Base-by-base conservation (phyloP, 1,139 yeast genomes). In the Scheffersomyces quercinus region DNA sequence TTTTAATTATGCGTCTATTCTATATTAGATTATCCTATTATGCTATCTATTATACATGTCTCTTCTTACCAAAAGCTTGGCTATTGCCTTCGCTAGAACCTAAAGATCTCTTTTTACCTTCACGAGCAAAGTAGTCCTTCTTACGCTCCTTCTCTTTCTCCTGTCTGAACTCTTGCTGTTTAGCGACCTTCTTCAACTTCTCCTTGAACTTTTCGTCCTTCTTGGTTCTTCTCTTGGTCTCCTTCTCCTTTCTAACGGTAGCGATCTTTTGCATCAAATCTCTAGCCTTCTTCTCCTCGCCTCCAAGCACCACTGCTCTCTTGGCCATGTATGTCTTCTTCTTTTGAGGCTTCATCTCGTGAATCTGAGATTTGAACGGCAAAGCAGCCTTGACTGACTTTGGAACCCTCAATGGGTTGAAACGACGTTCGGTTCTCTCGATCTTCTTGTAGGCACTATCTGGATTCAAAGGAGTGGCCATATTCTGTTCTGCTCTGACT, bases 261-360 rank as follows among this genome's bases (percentile, higher is more conserved):
- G 87, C 81, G 43, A 93, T 83, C 68, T 88, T 88, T 64, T 86
- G 95, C 78, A 93, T 81, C 67, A 93, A 79, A 35, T 89, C 86
- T 55, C 98, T 81, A 16, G 96, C 93, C 71, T 88, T 88, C 83
- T 88, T 89, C 64, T 91, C 98, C 47, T 90, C 97, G 24, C 95
- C 96, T 36, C 85, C 88, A 41, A 91, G 72, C 3, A 91, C 95
- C 44, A 93, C 97, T 1, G 99, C 99, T 60, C 99, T 83, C 73
- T 90, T 91, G 50, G 84, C 85, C 80, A 87, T 67, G 63, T 93
- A 93, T 0, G 96, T 82, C 58, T 81, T 77, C 67, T 86, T 86
- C 75, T 81, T 83, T 65, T 87, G 95, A 28, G 97, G 95, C 65
- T 85, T 87, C 93, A 88, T 87, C 56, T 83, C 81, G 54, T 82